Conservation (phyloP, 768 basidiomycete species). For the Tricholomella constricta region DNA sequence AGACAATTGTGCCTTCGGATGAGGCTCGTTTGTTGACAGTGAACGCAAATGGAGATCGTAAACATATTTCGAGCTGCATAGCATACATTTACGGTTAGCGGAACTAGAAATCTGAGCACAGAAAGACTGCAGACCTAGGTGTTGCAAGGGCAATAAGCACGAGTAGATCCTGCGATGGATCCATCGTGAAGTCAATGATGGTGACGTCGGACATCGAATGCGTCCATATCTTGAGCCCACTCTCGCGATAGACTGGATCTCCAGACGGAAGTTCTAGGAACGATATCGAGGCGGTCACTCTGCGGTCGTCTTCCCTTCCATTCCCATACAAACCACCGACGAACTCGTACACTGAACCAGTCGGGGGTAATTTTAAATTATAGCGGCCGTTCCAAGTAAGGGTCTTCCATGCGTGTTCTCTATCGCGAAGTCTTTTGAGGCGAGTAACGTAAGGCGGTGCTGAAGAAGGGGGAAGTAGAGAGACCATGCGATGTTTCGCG, state of each 20-base stretch:
- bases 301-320: constrained; percentile 44
- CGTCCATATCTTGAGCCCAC: constrained; percentile 41
- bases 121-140: constrained; percentile 34
- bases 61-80: constrained; percentile 39
- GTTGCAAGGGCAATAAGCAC: constrained; percentile 49
- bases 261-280: constrained; percentile 51
- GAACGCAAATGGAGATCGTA: constrained; percentile 55
- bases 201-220: constrained; percentile 43
- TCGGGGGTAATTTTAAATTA: constrained; percentile 41
- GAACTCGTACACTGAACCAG: constrained; percentile 54
- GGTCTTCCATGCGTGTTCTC: constrained; percentile 51
- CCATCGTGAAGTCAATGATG: constrained; percentile 60
- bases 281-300: constrained; percentile 45
- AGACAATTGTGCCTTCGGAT: constrained; percentile 43
- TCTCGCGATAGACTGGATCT: constrained; percentile 21
- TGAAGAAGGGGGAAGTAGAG: constrained; percentile 31
- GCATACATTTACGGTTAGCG: constrained; percentile 5
- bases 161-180: constrained; percentile 54
- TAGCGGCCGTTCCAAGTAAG: constrained; percentile 40
- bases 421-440: constrained; percentile 39
- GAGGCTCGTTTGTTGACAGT: constrained; percentile 51
- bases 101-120: neutral
- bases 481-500: constrained; percentile 45
- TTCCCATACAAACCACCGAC: constrained; percentile 52
- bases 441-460: constrained; percentile 40